Evolutionary conservation across 805 yeast genomes (phyloP).

Genomic region (Clavispora phyllophila): DNA sequence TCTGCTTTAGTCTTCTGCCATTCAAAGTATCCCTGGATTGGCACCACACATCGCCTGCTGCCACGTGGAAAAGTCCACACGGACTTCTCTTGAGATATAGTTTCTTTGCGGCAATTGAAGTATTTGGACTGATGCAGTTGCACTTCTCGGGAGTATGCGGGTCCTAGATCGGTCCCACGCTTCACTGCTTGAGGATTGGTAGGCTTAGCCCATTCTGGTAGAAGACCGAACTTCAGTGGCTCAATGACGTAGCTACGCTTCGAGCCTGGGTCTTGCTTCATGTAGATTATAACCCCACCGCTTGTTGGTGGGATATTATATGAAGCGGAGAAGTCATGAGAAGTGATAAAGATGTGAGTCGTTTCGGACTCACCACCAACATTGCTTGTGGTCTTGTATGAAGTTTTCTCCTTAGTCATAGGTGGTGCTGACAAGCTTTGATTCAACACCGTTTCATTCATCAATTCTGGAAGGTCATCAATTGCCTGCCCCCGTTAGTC

Average conservation of each 20-base stretch:
- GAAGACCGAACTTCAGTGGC: constrained; percentile 76
- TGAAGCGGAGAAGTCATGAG: constrained; percentile 25
- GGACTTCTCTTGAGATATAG: constrained; percentile 41
- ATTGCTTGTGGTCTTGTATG: constrained; percentile 5
- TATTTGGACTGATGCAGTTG: constrained; percentile 40
- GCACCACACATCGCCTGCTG: constrained; percentile 63
- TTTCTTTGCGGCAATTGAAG: constrained; percentile 74
- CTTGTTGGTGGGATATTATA: constrained; percentile 64
- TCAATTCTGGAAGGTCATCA: constrained; percentile 7
- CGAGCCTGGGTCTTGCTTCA: constrained; percentile 6
- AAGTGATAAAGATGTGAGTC: constrained; percentile 4
- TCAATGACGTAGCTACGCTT: constrained; percentile 25
- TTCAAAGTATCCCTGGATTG: constrained; percentile 82
- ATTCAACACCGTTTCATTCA: constrained; percentile 8
- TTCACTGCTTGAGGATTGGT: constrained; percentile 27
- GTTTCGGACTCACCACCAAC: neutral
- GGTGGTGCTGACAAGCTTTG: neutral
- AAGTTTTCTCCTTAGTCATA: neutral
- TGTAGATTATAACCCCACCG: constrained; percentile 38
- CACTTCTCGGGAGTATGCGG: constrained; percentile 25
- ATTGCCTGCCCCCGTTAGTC: constrained; percentile 9
- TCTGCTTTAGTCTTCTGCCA: constrained; percentile 49
- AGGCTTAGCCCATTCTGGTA: constrained; percentile 63
- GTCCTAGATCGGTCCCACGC: constrained; percentile 13
- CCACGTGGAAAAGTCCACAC: constrained; percentile 55